phyloP scores from a whole-genome alignment of 2,329 filamentous ascomycete genomes.

The Trichoderma asperellum region DNA sequence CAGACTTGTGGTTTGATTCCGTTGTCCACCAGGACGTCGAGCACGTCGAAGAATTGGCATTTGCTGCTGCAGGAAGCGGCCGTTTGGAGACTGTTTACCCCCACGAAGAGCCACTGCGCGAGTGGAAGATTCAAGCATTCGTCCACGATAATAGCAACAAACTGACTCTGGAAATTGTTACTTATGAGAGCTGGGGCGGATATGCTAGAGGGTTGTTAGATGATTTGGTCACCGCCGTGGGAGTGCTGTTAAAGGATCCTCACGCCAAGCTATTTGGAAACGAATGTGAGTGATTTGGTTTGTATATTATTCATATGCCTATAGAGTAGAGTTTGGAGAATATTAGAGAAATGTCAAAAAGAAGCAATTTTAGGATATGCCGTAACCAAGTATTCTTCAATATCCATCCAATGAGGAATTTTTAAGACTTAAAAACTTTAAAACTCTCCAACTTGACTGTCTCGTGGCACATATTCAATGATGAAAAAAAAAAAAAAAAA shows the following conservation, averaged over 20 bases:
- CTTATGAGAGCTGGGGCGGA: slow-evolving; percentile 58
- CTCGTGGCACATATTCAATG: background rate
- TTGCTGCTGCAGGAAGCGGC: slow-evolving; percentile 36
- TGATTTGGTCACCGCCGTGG: slow-evolving; percentile 47
- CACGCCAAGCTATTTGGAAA: slow-evolving; percentile 32
- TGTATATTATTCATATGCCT: slow-evolving; percentile 6
- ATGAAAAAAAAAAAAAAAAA: background rate
- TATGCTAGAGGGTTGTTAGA: slow-evolving; percentile 57
- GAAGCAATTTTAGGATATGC: background rate
- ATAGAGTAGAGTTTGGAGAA: background rate
- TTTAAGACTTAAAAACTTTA: background rate
- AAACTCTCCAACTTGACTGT: background rate
- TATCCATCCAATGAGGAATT: background rate
- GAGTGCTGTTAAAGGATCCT: slow-evolving; percentile 28
- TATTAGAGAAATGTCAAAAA: background rate
- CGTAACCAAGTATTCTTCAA: background rate
- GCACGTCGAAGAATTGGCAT: slow-evolving; percentile 60
- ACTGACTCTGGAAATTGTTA: slow-evolving; percentile 62
- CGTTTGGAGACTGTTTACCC: slow-evolving; percentile 63
- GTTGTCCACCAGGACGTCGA: slow-evolving; percentile 64
- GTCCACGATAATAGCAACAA: slow-evolving; percentile 49
- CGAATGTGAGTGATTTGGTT: background rate
- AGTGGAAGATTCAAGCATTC: slow-evolving; percentile 67
- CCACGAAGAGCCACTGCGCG: slow-evolving; percentile 57
- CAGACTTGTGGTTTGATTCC: slow-evolving; percentile 55